A percentile compares a stretch with the other conserved stretches of the same genome.
These are phyloP conservation scores for Amylostereum chailletii DNA, from an alignment of 1,284 basidiomycete genomes.

Conservation along the genomic window DNA sequence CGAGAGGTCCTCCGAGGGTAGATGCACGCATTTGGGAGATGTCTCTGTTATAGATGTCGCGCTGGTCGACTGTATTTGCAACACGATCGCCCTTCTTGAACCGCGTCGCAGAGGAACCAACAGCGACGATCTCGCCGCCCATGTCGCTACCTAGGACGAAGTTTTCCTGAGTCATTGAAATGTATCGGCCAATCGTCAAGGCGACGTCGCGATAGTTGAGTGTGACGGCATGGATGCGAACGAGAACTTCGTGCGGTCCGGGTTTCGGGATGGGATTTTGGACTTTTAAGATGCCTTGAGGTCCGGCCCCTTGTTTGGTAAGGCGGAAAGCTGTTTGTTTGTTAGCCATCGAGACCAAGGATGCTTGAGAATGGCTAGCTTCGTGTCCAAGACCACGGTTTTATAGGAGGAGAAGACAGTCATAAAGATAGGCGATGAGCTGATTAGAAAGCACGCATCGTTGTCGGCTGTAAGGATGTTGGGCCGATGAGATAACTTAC, in stretches of 20 bases:
- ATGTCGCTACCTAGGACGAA: constrained; percentile 1
- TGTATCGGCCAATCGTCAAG: neutral
- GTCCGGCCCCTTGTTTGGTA: too few relatives aligned
- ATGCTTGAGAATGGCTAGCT: too few relatives aligned
- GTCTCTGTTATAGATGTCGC: neutral
- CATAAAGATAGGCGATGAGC: too few relatives aligned
- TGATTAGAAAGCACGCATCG: too few relatives aligned
- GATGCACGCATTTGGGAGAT: neutral
- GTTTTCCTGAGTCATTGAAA: neutral
- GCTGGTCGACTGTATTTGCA: neutral
- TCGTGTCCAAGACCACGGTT: too few relatives aligned
- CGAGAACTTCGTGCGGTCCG: constrained; percentile 1
- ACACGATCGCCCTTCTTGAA: constrained; percentile 4
- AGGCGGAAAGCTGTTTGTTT: too few relatives aligned
- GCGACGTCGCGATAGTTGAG: constrained; percentile 4
- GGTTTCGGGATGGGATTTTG: neutral
- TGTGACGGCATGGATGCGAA: constrained; percentile 4
- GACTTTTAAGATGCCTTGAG: neutral
- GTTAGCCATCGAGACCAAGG: too few relatives aligned
- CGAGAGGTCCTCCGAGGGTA: constrained; percentile 6
- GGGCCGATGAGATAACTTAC: too few relatives aligned
- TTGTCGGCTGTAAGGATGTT: too few relatives aligned
- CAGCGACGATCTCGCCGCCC: constrained; percentile 2
- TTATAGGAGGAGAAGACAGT: too few relatives aligned
- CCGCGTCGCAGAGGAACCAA: neutral